Conservation (phyloP, 768 basidiomycete genomes). For the Lyophyllum decastes region DNA sequence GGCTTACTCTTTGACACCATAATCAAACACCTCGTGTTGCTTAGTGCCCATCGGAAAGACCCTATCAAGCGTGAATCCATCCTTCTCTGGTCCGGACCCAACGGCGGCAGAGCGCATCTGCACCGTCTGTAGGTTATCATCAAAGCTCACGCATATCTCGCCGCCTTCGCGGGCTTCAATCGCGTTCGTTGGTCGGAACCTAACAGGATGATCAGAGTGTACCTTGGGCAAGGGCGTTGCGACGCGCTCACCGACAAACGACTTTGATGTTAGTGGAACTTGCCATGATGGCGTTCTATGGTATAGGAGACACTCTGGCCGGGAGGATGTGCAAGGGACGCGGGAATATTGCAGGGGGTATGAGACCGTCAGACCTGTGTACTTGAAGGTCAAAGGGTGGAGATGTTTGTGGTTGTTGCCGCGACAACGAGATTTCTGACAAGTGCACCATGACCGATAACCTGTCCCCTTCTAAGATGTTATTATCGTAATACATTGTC, state of each 20-base stretch:
- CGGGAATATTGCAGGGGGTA: constrained; percentile 14
- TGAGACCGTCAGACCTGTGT: constrained; percentile 17
- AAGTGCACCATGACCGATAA: neutral
- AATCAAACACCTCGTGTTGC: constrained; percentile 96
- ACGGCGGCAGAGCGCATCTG: constrained; percentile 71
- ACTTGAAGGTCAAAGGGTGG: constrained; percentile 13
- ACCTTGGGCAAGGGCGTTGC: constrained; percentile 6
- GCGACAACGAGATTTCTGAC: constrained; percentile 16
- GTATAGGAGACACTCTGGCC: constrained; percentile 17
- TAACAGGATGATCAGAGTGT: constrained; percentile 30
- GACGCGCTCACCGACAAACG: constrained; percentile 85
- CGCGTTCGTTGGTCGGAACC: constrained; percentile 94
- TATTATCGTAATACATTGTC: constrained; percentile 13
- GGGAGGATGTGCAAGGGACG: constrained; percentile 8
- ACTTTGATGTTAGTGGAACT: constrained; percentile 95
- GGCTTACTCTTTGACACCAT: constrained; percentile 94
- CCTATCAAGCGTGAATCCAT: constrained; percentile 97
- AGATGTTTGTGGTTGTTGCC: constrained; percentile 29
- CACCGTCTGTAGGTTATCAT: constrained; percentile 83
- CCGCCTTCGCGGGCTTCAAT: constrained; percentile 88
- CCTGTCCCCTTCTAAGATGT: constrained; percentile 1
- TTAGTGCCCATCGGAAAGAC: constrained; percentile 91
- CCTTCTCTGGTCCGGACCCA: constrained; percentile 86
- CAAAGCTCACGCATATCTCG: constrained; percentile 87
- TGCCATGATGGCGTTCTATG: constrained; percentile 46